Evolutionary conservation across 208 protist genomes (phyloP).

Genomic region (Acanthamoeba healyi): DNA sequence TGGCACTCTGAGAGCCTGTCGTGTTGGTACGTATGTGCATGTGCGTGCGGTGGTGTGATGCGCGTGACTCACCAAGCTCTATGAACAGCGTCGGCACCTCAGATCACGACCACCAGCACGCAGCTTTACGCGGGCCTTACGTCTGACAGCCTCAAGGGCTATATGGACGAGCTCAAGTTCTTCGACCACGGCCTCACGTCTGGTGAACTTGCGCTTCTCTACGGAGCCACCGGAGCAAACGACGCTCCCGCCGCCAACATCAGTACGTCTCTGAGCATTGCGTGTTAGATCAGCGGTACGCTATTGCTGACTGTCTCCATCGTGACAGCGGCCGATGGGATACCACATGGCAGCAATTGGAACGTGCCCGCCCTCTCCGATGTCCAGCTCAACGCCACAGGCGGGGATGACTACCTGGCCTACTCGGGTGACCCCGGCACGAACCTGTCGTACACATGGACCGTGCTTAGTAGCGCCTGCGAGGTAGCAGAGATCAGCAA

Average conservation of each 20-base stretch:
- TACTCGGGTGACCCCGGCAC: background rate
- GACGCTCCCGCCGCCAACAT: background rate
- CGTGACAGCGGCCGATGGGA: background rate
- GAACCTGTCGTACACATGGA: background rate
- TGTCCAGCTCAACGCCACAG: background rate
- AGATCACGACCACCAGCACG: background rate
- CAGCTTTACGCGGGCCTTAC: background rate
- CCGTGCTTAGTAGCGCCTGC: background rate
- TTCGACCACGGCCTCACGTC: background rate
- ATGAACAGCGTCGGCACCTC: background rate
- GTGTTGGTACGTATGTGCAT: background rate
- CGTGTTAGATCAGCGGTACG: too few relatives aligned
- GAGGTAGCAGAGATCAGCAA: background rate
- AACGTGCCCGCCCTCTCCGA: background rate
- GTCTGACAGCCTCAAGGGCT: background rate
- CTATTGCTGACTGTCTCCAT: too few relatives aligned
- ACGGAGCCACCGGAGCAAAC: background rate
- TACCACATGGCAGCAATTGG: background rate
- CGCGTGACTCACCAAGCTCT: background rate
- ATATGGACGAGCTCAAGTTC: constrained; percentile 17
- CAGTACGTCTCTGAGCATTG: background rate
- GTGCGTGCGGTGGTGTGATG: background rate
- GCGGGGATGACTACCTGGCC: background rate
- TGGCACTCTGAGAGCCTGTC: background rate
- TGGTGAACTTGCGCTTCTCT: background rate